Base-by-base conservation (phyloP, 352 stramenopile species). In the Phytophthora sp. region DNA sequence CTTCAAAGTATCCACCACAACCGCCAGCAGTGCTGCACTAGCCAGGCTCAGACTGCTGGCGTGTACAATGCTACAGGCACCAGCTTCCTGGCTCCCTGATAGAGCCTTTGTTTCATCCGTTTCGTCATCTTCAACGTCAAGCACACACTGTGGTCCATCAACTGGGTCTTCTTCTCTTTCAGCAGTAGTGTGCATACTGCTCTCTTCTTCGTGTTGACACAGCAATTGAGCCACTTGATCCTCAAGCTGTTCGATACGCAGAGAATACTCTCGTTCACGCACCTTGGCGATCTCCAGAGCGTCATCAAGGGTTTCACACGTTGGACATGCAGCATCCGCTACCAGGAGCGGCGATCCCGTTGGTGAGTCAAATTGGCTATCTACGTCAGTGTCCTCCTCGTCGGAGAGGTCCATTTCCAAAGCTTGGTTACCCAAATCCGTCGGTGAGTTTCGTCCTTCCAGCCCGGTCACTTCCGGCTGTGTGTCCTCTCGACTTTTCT, bases 201-300 rank as follows among this genome's bases (percentile, higher is more conserved):
- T 38, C 9, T 59, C 51, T 46, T 67, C n/a, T 41, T 61, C 36
- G 23, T 49, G 30, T 11, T 62, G 36, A 55, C 35, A 47, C 42
- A 63, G 56, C 27, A 77, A 29, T 44, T 50, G 30, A 52, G 23
- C 47, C 29, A 73, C 52, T 51, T 69, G 36, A 11, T 63, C 39
- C 18, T 83, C 63, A 30, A 86, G 69, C 36, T 80, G 52, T 51
- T 83, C 51, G 31, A 83, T 74, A 49, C 72, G 74, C 26, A 68
- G 27, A 13, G 59, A 73, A 30, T 71, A 73, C 38, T 73, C 62
- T 13, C 67, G 3, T 44, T 77, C 66, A 0, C 73, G 62, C 3
- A 41, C 57, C 42, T 70, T 72, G 11, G 71, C 70, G 33, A 64
- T 60, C 44, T 68, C 72, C 42, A 78, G 56, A 15, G 72, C 70